These are phyloP conservation scores for Tuber calosporum DNA, from an alignment of 495 filamentous ascomycete species.

Conservation along the genomic window DNA sequence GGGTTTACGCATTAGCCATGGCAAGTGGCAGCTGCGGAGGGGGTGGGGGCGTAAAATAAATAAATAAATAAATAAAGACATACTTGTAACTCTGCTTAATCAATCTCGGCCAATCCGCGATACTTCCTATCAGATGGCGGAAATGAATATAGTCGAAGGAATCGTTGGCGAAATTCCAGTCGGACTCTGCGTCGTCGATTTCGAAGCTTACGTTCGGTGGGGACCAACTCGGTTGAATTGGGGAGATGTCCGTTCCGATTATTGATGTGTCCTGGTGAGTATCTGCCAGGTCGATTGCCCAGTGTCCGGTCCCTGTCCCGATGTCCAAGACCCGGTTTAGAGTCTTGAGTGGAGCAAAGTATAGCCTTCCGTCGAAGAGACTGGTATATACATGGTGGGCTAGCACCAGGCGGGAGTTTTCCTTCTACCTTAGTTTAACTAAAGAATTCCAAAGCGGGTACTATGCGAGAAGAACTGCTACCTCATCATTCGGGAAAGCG, in stretches of 20 bases:
- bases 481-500: conserved; percentile 17
- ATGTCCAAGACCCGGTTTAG: conserved; percentile 45
- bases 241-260: conserved; percentile 32
- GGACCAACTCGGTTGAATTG: conserved; percentile 49
- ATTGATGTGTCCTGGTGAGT: conserved; percentile 41
- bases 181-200: conserved; percentile 49
- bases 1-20: background rate
- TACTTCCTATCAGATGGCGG: conserved; percentile 41
- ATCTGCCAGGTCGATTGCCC: conserved; percentile 27
- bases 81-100: conserved; percentile 41
- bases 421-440: background rate
- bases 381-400: conserved; percentile 46
- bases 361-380: conserved; percentile 41
- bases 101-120: conserved; percentile 43
- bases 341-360: conserved; percentile 42
- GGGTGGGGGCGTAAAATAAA: background rate
- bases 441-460: background rate
- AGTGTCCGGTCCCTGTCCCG: conserved; percentile 46
- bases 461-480: background rate
- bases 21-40: background rate
- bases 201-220: conserved; percentile 49
- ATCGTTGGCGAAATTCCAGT: conserved; percentile 46
- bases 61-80: background rate
- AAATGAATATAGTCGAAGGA: conserved; percentile 46
- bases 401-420: conserved; percentile 44